A percentile compares a stretch with the other conserved stretches of the same genome.
Evolutionary conservation across 257 asterid species (phyloP).

Genomic region (Salvia rosmarinus): DNA sequence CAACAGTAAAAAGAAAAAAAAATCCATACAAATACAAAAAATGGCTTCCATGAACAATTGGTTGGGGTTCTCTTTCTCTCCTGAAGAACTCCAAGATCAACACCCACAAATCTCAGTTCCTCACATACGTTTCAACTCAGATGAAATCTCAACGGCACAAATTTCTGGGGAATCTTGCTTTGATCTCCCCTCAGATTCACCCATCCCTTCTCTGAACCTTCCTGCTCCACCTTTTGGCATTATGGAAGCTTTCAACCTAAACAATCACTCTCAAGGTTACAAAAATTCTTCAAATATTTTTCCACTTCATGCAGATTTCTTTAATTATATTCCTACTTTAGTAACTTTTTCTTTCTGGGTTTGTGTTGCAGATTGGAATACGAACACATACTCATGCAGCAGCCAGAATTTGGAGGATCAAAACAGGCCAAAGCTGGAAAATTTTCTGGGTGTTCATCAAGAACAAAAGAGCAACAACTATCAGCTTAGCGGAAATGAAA

Average conservation of each 20-base stretch:
- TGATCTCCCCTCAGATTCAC: conserved; percentile 41
- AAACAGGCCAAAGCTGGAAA: conserved; percentile 63
- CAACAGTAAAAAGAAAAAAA: neutral
- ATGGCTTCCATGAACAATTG: conserved; percentile 65
- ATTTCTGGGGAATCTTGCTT: conserved; percentile 20
- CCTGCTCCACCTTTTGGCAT: conserved; percentile 51
- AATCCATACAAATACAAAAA: neutral
- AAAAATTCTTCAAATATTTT: too few species aligned
- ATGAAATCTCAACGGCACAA: conserved; percentile 45
- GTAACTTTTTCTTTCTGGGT: too few species aligned
- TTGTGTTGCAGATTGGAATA: conserved; percentile 58
- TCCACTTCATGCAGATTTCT: too few species aligned
- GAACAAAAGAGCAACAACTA: conserved; percentile 2
- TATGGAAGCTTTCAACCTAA: conserved; percentile 51
- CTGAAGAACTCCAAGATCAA: conserved; percentile 43
- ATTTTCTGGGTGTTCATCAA: conserved; percentile 55
- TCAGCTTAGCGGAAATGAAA: neutral
- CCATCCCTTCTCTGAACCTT: conserved; percentile 34
- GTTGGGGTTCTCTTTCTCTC: conserved; percentile 69
- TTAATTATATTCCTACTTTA: too few species aligned
- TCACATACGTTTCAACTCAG: conserved; percentile 23
- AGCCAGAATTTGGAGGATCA: conserved; percentile 40
- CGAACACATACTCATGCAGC: conserved; percentile 52
- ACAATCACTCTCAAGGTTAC: conserved; percentile 52
- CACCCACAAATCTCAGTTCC: neutral